Evolutionary conservation across 1,284 basidiomycete species (phyloP).

Genomic region (Sanghuangporus sanghuang): DNA sequence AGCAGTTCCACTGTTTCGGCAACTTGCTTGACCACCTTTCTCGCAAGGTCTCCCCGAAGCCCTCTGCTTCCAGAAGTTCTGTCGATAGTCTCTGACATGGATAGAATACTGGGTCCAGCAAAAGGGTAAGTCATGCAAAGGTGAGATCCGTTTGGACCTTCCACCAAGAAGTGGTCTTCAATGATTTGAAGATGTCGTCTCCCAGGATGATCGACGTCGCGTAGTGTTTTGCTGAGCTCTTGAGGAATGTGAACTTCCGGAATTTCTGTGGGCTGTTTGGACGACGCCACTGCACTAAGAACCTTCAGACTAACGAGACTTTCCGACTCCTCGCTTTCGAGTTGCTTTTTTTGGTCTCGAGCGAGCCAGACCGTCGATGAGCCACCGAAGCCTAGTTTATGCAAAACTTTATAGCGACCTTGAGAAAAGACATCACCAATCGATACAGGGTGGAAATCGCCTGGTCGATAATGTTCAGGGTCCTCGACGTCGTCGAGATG

Average conservation of each 20-base stretch:
- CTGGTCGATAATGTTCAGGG: not conserved
- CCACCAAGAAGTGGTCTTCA: not conserved
- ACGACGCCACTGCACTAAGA: not conserved
- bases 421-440: not conserved
- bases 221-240: not conserved
- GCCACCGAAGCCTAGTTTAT: not conserved
- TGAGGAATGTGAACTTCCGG: not conserved
- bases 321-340: not conserved
- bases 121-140: not conserved
- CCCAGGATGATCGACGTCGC: not conserved
- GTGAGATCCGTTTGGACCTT: not conserved
- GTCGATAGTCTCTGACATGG: not conserved
- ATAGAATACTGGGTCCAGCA: not conserved
- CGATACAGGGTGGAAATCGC: not conserved
- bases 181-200: not conserved
- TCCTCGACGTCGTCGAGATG: not conserved
- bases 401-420: not conserved
- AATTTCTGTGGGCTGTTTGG: not conserved
- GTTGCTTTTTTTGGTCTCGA: not conserved
- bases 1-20: not conserved
- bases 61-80: not conserved
- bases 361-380: not conserved
- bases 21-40: not conserved
- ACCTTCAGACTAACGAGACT: not conserved
- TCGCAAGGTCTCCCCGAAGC: not conserved